Evolutionary conservation across 129 eudicot genomes (phyloP).

Genomic region (Logfia minima): DNA sequence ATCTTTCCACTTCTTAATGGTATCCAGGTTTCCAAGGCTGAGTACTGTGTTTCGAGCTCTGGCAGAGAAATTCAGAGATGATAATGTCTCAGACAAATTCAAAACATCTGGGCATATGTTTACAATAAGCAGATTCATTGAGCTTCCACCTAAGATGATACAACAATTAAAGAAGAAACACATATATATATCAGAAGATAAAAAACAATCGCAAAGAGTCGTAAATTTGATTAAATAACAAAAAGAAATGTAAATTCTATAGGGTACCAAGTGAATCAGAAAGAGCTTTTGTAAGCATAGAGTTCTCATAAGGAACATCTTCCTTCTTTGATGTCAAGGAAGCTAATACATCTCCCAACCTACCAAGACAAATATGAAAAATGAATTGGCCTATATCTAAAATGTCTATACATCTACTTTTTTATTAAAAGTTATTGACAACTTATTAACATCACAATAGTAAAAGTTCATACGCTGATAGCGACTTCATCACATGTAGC

Average conservation of each 20-base stretch:
- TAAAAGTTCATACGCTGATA: conserved; percentile 69
- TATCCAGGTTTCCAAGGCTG: conserved; percentile 95
- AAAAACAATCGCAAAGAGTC: neutral
- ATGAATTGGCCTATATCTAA: neutral
- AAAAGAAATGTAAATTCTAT: conserved; percentile 12
- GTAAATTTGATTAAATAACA: neutral
- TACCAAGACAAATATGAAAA: conserved; percentile 29
- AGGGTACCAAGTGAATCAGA: conserved; percentile 86
- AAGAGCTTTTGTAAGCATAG: conserved; percentile 72
- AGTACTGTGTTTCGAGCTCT: conserved; percentile 79
- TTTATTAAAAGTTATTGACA: neutral
- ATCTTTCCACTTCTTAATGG: conserved; percentile 96
- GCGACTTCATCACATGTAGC: conserved; percentile 88
- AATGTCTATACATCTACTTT: neutral
- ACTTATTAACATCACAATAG: neutral
- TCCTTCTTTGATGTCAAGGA: conserved; percentile 83
- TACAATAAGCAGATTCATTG: conserved; percentile 83
- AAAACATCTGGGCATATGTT: conserved; percentile 69
- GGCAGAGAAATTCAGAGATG: conserved; percentile 89
- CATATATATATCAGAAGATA: conserved; percentile 1
- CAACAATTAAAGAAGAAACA: neutral
- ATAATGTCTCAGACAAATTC: conserved; percentile 71
- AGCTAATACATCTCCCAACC: conserved; percentile 93
- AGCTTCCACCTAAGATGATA: conserved; percentile 73
- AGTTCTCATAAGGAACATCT: conserved; percentile 71